Evolutionary conservation across 2,329 filamentous ascomycete species (phyloP), one percentile per base, ranked within the genome.

Genomic region (Pestalotiopsis sp.): DNA sequence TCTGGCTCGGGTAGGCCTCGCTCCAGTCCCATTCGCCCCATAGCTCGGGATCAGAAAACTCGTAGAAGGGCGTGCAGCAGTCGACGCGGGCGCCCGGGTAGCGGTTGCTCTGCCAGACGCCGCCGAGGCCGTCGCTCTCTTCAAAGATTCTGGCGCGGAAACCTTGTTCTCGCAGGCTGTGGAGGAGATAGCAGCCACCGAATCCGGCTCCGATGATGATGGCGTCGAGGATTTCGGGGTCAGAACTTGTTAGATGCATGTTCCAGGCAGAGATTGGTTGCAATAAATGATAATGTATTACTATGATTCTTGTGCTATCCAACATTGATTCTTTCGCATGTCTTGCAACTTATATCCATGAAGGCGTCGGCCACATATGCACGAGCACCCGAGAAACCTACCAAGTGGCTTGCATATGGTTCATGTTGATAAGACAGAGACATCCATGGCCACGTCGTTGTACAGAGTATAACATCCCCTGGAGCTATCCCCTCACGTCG

Each of bases 111-210:
- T 52, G 45, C 45, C 45, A 52, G 45, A 52, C 45, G 20, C 45
- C 45, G 20, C 45, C 45, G 7, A 52, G 45, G 17, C 45, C 45
- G 45, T 52, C 5, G 45, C 45, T 23, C 17, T 52, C 45, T 52
- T 52, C 45, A 23, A 52, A 52, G 45, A 52, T 9, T 20, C 17
- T 52, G 45, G 45, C 45, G 17, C n/a, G 45, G 45, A 52, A 20
- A 2, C 45, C 45, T 20, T 52, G 45, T n/a, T 52, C 7, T 3
- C 17, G 45, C 4, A 52, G 45, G 20, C 45, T 52, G 6, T 52
- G 45, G n/a, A 52, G 45, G 9, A 52, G 45, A 52, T 52, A 52
- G n/a, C 45, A 52, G 45, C 45, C 45, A n/a, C 45, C 45, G 17
- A 52, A 52, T 11, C 45, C 45, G 6, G 45, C 45, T 52, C 45